A percentile compares a stretch with the other conserved stretches of the same genome.
phyloP scores from a whole-genome alignment of 2,329 filamentous ascomycete genomes.

The Cladosporium sp. region DNA sequence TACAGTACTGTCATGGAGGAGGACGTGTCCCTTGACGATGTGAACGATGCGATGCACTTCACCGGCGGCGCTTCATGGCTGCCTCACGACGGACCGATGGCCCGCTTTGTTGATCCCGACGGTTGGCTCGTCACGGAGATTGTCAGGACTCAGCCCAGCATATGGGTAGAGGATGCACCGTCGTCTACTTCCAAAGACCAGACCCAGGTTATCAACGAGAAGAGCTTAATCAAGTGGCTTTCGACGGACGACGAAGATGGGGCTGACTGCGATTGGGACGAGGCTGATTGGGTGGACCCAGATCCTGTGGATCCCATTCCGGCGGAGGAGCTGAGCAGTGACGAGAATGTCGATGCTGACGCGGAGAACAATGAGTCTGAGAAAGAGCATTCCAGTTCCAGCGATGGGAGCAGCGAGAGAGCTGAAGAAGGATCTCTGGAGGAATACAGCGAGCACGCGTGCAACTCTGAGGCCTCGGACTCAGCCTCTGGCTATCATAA shows the following conservation, averaged over 20 bases:
- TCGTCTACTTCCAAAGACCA: not conserved
- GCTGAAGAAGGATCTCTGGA: too few species aligned
- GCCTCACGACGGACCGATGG: not conserved
- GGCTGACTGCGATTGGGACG: not conserved
- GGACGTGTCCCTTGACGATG: not conserved
- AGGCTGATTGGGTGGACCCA: not conserved
- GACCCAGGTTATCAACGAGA: not conserved
- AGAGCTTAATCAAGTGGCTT: not conserved
- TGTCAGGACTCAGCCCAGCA: not conserved
- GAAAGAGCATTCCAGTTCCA: too few species aligned
- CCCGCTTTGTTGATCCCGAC: not conserved
- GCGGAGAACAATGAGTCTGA: not conserved
- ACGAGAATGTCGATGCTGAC: not conserved
- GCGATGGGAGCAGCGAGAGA: too few species aligned
- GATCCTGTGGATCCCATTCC: not conserved
- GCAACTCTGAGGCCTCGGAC: too few species aligned
- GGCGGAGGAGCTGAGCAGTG: not conserved
- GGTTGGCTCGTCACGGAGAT: not conserved
- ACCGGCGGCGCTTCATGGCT: not conserved
- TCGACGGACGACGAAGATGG: not conserved
- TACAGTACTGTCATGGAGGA: not conserved
- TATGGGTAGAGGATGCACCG: not conserved
- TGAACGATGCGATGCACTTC: not conserved
- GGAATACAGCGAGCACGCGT: too few species aligned
- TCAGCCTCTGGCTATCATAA: too few species aligned